Base-by-base conservation (phyloP, 306 rosid genomes). In the Prunus mongolica region DNA sequence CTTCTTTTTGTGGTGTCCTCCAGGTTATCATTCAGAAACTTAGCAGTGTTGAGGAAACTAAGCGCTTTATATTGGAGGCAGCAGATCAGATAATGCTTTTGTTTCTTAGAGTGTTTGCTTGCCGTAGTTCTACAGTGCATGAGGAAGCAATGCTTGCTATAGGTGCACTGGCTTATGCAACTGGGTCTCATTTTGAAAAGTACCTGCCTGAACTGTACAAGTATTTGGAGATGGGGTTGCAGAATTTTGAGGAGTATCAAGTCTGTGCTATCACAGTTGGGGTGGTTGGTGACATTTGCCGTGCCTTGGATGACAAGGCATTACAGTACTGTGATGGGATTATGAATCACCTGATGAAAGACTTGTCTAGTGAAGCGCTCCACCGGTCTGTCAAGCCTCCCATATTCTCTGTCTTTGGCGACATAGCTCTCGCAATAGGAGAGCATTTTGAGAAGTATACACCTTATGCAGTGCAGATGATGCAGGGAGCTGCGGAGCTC, bases 71-170 rank as follows among this genome's bases (percentile, higher is more conserved):
- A 66, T 80, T 77, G 27, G 69, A 57, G 22, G 75, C 73, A 16
- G 82, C 85, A 22, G 85, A 82, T 45, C 78, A 66, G 60, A 72
- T 82, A 24, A 82, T 82, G 85, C 2, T 74, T n/a, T 27, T 82
- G 63, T 82, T 82, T 67, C 85, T 82, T n/a, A 82, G 65, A 50
- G 85, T 82, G 50, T 82, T 82, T 82, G 79, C 76, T 49, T 82
- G 85, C 41, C 85, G 82, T n/a, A 82, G 85, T 44, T 82, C 85
- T 60, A 82, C 85, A 12, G 85, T 82, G 27, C 85, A 82, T 24
- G 85, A 82, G 78, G 85, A 82, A 73, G 85, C 85, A 77, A 82
- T 77, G 85, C 85, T 82, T 58, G 85, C 85, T 20, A 77, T 82
- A 66, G 85, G 85, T 60, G 74, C 85, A 5, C 56, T 82, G 44